Percentiles rank a stretch among this genome's conserved stretches.
Evolutionary conservation across 2,329 filamentous ascomycete genomes (phyloP).

Genomic region (Colletotrichum lini): DNA sequence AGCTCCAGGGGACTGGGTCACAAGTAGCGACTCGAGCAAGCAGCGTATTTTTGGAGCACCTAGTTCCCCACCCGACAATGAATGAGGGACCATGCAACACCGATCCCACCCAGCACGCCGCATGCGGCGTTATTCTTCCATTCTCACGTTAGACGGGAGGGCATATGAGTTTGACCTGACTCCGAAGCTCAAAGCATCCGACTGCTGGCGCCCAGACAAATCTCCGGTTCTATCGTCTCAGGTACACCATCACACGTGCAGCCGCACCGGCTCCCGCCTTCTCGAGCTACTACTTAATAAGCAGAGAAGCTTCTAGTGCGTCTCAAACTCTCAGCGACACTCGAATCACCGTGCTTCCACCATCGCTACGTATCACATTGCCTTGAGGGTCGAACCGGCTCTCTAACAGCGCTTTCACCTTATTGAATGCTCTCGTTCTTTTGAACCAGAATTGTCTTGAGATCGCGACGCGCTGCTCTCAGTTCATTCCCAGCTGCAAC

Average conservation of each 20-base stretch:
- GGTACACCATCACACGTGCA: background rate
- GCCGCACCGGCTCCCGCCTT: background rate
- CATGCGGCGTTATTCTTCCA: background rate
- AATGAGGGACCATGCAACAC: slow-evolving; percentile 11
- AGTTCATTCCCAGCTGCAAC: slow-evolving; percentile 9
- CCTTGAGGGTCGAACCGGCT: background rate
- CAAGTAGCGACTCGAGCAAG: background rate
- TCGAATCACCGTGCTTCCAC: background rate
- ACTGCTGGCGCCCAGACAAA: background rate
- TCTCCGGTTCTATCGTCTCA: background rate
- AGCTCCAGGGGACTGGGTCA: slow-evolving; percentile 5
- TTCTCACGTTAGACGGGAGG: background rate
- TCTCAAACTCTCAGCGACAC: background rate
- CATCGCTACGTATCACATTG: slow-evolving; percentile 1
- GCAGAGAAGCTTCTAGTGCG: slow-evolving; percentile 35
- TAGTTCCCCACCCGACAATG: slow-evolving; percentile 19
- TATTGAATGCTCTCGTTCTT: background rate
- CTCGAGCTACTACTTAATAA: slow-evolving; percentile 25
- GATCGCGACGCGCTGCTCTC: background rate
- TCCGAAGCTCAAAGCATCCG: background rate
- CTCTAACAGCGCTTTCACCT: background rate
- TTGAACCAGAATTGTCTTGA: background rate
- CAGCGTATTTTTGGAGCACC: slow-evolving; percentile 14
- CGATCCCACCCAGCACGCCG: slow-evolving; percentile 11
- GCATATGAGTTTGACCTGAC: background rate